Base-by-base conservation (phyloP, 345 rosid genomes). In the Heritiera littoralis region DNA sequence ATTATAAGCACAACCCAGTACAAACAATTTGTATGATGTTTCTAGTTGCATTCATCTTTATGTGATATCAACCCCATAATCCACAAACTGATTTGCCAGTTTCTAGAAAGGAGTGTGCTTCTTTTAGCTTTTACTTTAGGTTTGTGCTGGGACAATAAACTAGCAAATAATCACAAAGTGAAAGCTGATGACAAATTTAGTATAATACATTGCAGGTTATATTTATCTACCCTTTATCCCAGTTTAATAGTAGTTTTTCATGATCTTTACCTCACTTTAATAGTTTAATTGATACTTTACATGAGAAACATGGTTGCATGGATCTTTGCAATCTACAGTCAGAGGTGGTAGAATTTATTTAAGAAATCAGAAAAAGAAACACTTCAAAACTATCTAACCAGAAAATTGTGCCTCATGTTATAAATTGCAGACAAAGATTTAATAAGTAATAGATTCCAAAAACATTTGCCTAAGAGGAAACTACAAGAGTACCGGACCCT, bases 1-100 rank as follows among this genome's bases (percentile, higher is more conserved):
- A 54, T 18, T 17, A 32, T 35, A 35, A 35, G 32, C 48, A 72
- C 54, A 54, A 49, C 12, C 43, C 51, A 71, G 45, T 20, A 68
- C 54, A 68, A 68, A 68, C 12, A 45, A 68, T 46, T 67, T 67
- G 17, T 67, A 41, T 1, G 32, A 41, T 66, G 49, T 67, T 67
- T 67, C 51, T 43, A 17, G 15, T 3, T 49, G 17, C 20, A 49
- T 70, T 70, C 40, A 70, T 49, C 58, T 3, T 35, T 35, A 35
- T 3, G 38, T 35, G 38, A 35, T 35, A 35, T 35, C 38, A 35
- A 35, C 3, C 38, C 54, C 41, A 6, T 49, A 48, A 28, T 49
- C n/a, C 41, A 69, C 32, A 23, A 23, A 23, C 5, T 0, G 64
- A 23, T 59, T 59, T 5, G 0, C 10, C 9, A 30, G 13, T 49